phyloP scores from a whole-genome alignment of 2,329 filamentous ascomycete species.

The Botryosphaeria agaves region DNA sequence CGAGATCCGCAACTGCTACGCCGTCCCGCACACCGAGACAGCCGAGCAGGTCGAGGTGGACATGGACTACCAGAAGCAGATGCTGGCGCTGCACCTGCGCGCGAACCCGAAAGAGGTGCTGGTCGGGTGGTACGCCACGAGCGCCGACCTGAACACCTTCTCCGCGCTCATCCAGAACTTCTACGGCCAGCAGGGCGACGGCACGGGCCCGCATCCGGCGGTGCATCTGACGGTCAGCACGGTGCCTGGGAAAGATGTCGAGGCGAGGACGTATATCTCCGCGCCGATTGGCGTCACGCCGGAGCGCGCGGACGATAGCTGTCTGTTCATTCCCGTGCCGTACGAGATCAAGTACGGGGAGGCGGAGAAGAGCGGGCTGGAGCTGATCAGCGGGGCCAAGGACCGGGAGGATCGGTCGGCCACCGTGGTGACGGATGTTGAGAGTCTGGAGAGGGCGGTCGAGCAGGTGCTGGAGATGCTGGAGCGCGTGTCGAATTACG shows the following conservation, averaged over 20 bases:
- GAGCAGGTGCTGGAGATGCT: slow-evolving; percentile 80
- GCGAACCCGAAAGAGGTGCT: slow-evolving; percentile 86
- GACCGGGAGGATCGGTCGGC: slow-evolving; percentile 59
- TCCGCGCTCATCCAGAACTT: slow-evolving; percentile 98
- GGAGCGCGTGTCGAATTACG: slow-evolving; percentile 80
- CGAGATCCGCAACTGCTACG: slow-evolving; percentile 91
- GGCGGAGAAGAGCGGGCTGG: slow-evolving; percentile 57
- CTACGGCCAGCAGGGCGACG: slow-evolving; percentile 91
- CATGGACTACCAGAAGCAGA: slow-evolving; percentile 99
- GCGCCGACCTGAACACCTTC: slow-evolving; percentile 94
- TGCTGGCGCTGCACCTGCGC: slow-evolving; percentile 88
- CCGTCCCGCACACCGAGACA: slow-evolving; percentile 95
- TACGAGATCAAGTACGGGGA: slow-evolving; percentile 86
- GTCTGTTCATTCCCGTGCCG: slow-evolving; percentile 92
- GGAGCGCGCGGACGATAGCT: slow-evolving; percentile 88
- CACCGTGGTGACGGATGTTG: slow-evolving; percentile 70
- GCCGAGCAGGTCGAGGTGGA: slow-evolving; percentile 98
- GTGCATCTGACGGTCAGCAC: slow-evolving; percentile 92
- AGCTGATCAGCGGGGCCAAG: slow-evolving; percentile 69
- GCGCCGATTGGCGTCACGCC: slow-evolving; percentile 88
- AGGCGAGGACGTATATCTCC: slow-evolving; percentile 86
- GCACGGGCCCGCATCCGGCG: slow-evolving; percentile 93
- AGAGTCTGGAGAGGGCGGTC: slow-evolving; percentile 69
- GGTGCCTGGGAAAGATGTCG: slow-evolving; percentile 71
- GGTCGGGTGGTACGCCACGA: slow-evolving; percentile 97